Conservation (phyloP, 768 basidiomycete species). For the Grammothele lineata region DNA sequence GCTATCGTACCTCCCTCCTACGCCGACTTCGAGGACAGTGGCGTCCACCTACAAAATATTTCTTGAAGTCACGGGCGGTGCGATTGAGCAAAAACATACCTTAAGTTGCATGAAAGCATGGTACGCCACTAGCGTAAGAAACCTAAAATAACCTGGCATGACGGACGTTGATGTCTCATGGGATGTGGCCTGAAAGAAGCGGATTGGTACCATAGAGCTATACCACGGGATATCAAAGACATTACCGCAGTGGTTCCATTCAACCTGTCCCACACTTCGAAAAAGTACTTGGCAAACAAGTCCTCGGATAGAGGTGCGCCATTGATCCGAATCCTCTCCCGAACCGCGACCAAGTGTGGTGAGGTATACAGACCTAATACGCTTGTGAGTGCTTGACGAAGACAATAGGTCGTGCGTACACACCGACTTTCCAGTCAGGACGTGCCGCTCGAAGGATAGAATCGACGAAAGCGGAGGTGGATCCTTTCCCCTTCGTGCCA, state of each 20-base stretch:
- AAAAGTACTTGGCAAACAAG: slow-evolving; percentile 87
- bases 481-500: slow-evolving; percentile 98
- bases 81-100: slow-evolving; percentile 32
- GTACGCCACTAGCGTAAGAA: slow-evolving; percentile 87
- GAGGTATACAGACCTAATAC: slow-evolving; percentile 87
- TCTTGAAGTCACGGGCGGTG: not conserved
- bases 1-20: slow-evolving; percentile 91
- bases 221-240: too few relatives aligned
- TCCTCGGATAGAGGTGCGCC: slow-evolving; percentile 87
- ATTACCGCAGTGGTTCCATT: slow-evolving; percentile 56
- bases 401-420: slow-evolving; percentile 16
- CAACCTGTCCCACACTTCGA: slow-evolving; percentile 90
- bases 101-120: slow-evolving; percentile 81
- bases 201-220: too few relatives aligned
- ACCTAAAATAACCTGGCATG: slow-evolving; percentile 94
- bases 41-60: slow-evolving; percentile 63
- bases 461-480: slow-evolving; percentile 90
- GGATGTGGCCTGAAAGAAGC: slow-evolving; percentile 42
- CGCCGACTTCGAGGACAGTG: slow-evolving; percentile 93
- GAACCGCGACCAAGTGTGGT: slow-evolving; percentile 92
- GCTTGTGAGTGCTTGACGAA: not conserved
- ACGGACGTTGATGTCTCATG: slow-evolving; percentile 49
- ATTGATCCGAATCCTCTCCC: slow-evolving; percentile 93
- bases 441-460: slow-evolving; percentile 75
- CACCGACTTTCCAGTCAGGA: slow-evolving; percentile 81